These are phyloP conservation scores for Xylaria sp. DNA, from an alignment of 2,329 filamentous ascomycete species.

Conservation along the genomic window DNA sequence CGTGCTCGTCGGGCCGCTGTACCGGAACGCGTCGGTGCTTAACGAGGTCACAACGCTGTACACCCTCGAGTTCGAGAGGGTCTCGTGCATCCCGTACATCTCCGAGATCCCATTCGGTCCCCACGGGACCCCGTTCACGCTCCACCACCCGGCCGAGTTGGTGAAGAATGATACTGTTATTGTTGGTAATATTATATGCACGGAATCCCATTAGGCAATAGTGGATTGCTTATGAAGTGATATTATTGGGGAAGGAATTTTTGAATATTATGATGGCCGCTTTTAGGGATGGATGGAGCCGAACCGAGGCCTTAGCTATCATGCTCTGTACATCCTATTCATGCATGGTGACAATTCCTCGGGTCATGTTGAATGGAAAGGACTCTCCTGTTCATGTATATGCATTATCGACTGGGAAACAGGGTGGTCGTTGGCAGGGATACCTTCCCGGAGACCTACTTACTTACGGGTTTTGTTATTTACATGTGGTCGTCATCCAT, in stretches of 20 bases:
- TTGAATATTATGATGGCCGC: too few species aligned
- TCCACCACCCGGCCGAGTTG: conserved; percentile 14
- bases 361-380: background rate
- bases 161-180: background rate
- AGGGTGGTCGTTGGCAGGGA: background rate
- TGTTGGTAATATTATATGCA: conserved; percentile 10
- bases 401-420: background rate
- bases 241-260: background rate
- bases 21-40: conserved; percentile 16
- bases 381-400: background rate
- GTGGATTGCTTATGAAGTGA: background rate
- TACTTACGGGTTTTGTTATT: background rate
- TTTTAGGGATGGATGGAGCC: background rate
- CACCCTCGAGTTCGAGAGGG: background rate
- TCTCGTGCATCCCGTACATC: conserved; percentile 20
- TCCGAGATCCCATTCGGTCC: background rate
- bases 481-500: background rate
- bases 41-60: conserved; percentile 28
- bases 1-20: conserved; percentile 1
- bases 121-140: conserved; percentile 20
- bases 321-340: background rate
- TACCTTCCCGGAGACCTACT: background rate
- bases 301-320: background rate
- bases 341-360: background rate
- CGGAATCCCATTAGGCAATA: background rate